Conservation (phyloP, 805 yeast genomes). For the Limtongozyma cylindracea region DNA sequence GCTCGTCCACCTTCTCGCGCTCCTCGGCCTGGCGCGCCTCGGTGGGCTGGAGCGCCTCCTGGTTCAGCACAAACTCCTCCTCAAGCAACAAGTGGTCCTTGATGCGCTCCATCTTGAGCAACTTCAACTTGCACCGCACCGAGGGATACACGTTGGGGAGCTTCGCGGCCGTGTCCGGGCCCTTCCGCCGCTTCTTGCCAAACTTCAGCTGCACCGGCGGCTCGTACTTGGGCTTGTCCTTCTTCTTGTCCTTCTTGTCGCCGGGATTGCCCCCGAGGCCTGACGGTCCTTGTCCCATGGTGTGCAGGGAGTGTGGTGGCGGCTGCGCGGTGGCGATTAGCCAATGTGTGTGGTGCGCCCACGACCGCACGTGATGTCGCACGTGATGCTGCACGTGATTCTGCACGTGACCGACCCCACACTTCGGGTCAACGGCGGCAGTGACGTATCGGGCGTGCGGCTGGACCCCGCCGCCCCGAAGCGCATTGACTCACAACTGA, state of each 20-base stretch:
- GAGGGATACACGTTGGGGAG: constrained; percentile 78
- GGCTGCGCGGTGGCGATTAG: no score
- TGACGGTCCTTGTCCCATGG: no score
- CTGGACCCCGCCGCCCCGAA: no score
- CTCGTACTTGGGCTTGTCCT: constrained; percentile 89
- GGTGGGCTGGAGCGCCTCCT: constrained; percentile 85
- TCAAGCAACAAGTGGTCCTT: constrained; percentile 88
- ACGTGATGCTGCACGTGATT: no score
- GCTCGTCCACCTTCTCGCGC: constrained; percentile 80
- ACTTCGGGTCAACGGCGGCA: no score
- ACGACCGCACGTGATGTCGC: no score
- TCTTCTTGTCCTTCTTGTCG: constrained; percentile 34
- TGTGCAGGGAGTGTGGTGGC: no score
- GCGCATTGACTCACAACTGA: no score
- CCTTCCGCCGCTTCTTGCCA: constrained; percentile 83
- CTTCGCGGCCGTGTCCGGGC: constrained; percentile 66
- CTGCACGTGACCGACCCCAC: no score
- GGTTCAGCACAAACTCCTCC: constrained; percentile 88
- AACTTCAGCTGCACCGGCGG: constrained; percentile 93
- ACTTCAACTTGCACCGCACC: constrained; percentile 79
- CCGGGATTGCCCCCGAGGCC: constrained; percentile 29
- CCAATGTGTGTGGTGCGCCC: no score
- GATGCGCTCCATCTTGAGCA: constrained; percentile 83
- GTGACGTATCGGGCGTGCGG: no score
- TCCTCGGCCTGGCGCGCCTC: constrained; percentile 95